Base-by-base conservation (phyloP, 805 yeast species). In the Saturnispora hagleri region DNA sequence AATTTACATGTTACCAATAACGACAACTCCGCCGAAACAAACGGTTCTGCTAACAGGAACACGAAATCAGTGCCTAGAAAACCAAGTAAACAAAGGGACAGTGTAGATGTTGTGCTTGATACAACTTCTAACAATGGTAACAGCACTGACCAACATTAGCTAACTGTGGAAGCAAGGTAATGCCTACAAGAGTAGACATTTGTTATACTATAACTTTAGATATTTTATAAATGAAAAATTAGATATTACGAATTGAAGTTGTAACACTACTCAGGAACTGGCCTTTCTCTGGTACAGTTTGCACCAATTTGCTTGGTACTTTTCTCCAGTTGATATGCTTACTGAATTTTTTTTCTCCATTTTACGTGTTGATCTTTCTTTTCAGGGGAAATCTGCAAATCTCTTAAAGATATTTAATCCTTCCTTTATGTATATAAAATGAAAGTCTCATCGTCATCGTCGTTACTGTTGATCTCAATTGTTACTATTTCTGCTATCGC, bases 401-500 rank as follows among this genome's bases (percentile, higher is more conserved):
- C 34, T 31, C 28, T 31, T 4, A 13, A 31, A 31, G 5, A 13
- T 31, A 31, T 31, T 31, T 31, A 31, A 4, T 10, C 12, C 7
- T 31, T 9, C 12, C 34, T 28, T 4, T 31, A 31, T 31, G 34
- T 31, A 31, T 31, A 31, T 31, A 38, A 18, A 17, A 38, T 38
- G 42, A 38, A 38, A 38, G 3, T 41, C 38, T 36, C 35, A 13
- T 41, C 51, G 3, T 41, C 51, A 3, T 22, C 47, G 9, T n/a
- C 47, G 9, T 12, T 35, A 26, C n/a, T 49, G 15, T 22, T 26
- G 9, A 38, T 33, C 12, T 27, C 41, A 22, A 22, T 43, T 2
- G 47, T 22, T 2, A 22, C 35, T 24, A 12, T 24, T 9, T 41
- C 50, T 8, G 57, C 75, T 3, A 73, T 89, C 26, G 80, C 96